Base-by-base conservation (phyloP, 345 rosid genomes). In the Fremontodendron californicum region DNA sequence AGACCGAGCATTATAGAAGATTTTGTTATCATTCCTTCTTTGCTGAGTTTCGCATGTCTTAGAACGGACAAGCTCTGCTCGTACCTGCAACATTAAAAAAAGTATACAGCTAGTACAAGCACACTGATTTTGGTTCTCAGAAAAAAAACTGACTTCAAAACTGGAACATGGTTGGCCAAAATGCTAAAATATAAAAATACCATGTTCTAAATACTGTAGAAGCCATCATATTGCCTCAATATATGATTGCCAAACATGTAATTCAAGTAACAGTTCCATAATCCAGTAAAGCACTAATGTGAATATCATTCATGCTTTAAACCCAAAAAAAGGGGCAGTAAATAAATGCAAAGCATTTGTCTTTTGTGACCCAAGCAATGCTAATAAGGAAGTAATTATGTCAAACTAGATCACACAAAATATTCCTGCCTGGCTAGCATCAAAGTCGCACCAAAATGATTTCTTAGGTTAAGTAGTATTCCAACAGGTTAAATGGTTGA, bases 1-100 rank as follows among this genome's bases (percentile, higher is more conserved):
- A 96, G 98, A 75, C 99, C 99, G 81, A 96, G 82, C 99, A 96
- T 96, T 83, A 96, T 87, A 46, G 99, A 96, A 46, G 99, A 81
- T 83, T 96, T 96, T n/a, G 97, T 94, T 80, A 89, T 87, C 94
- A 94, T 91, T 75, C 93, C 95, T 27, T 88, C 89, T 82, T 89
- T 91, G 83, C 89, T 90, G 77, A 83, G 61, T 85, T 96, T 96
- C 49, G 96, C 97, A 85, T 91, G 97, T 73, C 87, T 91, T 80
- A 96, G 85, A 78, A 96, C 97, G 25, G 90, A 88, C 78, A 96
- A 84, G 85, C 99, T 96, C 81, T 94, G 99, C 82, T n/a, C n/a
- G n/a, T n/a, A 92, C 98, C 82, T 96, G 86, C 86, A 77, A 74
- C 67, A 72, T 58, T 79, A 29, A 80, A 51, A 45, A 73, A 33